Base-by-base conservation (phyloP, 2,329 filamentous ascomycete genomes). In the Rutstroemia sp. region DNA sequence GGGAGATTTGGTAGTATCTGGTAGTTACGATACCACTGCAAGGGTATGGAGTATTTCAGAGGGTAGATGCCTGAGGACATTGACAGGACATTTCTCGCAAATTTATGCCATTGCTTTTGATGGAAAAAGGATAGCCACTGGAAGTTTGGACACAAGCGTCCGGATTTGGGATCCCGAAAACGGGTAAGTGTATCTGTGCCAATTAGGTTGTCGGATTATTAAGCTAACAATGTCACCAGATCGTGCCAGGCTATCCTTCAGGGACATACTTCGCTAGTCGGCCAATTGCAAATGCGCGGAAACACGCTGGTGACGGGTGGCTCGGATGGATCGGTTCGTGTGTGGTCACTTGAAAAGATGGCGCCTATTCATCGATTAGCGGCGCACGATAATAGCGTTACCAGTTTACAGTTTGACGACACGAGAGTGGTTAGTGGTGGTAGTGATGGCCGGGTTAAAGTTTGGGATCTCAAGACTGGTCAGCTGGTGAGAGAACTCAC, bases 71-170 rank as follows among this genome's bases (percentile, higher is more conserved):
- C 76, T 97, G 54, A 86, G 92, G 63, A 96, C 91, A 0, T 78
- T 99, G 41, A 86, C 87, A 46, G 94, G 94, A 0, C 94, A 99
- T 72, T 99, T 96, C 73, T 97, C 92, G 70, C 94, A 99, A 70
- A 99, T 99, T 58, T 99, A 99, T 70, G 94, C 94, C 19, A 95
- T 99, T 69, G 94, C 94, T 1, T 99, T 97, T 72, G 94, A 99
- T 70, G 94, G 94, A 41, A 86, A 86, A 64, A 83, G 92, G 61
- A 92, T 99, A 57, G 92, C 95, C 38, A 99, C 94, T 9, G 94
- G 94, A 52, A 96, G 92, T 71, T 76, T 99, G 60, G 94, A 99
- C 72, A 99, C 94, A 3, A 96, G 92, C 65, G 92, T 99, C 25
- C 81, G 94, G 62, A 95, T 99, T 61, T 99, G 94, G 94, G 91